These are phyloP conservation scores for Protomyces inouyei DNA, from an alignment of 1,139 yeast genomes.

Conservation along the genomic window DNA sequence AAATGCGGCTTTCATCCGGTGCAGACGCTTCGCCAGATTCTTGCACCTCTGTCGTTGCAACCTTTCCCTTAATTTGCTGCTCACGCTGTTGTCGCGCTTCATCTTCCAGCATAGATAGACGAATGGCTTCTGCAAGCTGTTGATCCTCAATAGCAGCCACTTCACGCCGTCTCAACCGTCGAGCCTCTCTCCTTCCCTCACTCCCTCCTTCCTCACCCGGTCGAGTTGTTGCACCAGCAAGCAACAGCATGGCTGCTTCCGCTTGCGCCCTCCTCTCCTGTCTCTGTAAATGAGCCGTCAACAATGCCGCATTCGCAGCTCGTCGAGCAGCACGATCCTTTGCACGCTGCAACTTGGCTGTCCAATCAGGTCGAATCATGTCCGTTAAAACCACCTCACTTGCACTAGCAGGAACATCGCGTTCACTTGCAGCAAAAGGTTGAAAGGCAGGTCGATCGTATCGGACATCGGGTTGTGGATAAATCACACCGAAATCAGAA, in stretches of 20 bases:
- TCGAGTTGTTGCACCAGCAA: neutral
- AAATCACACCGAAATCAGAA: conserved; percentile 78
- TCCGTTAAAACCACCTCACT: conserved; percentile 73
- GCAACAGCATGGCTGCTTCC: conserved; percentile 1
- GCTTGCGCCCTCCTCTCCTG: conserved; percentile 22
- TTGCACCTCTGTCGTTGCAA: neutral
- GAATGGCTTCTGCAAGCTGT: conserved; percentile 48
- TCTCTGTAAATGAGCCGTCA: conserved; percentile 26
- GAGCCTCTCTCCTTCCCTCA: neutral
- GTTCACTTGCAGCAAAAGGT: conserved; percentile 4
- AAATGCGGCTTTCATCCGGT: neutral
- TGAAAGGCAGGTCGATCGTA: conserved; percentile 1
- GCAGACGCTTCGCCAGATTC: neutral
- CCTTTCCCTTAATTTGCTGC: neutral
- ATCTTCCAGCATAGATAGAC: conserved; percentile 67
- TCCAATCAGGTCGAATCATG: conserved; percentile 89
- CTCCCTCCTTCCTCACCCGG: neutral
- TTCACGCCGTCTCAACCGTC: conserved; percentile 14
- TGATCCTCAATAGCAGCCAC: conserved; percentile 18
- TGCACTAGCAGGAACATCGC: conserved; percentile 50
- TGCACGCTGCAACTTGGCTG: conserved; percentile 62
- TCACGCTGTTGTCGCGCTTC: conserved; percentile 46
- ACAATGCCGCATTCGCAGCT: conserved; percentile 50
- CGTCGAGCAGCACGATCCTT: conserved; percentile 72
- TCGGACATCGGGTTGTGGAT: conserved; percentile 50